A percentile compares a stretch with the other conserved stretches of the same genome.
Evolutionary conservation across 2,329 filamentous ascomycete genomes (phyloP).

Genomic region (Didymella sp.): DNA sequence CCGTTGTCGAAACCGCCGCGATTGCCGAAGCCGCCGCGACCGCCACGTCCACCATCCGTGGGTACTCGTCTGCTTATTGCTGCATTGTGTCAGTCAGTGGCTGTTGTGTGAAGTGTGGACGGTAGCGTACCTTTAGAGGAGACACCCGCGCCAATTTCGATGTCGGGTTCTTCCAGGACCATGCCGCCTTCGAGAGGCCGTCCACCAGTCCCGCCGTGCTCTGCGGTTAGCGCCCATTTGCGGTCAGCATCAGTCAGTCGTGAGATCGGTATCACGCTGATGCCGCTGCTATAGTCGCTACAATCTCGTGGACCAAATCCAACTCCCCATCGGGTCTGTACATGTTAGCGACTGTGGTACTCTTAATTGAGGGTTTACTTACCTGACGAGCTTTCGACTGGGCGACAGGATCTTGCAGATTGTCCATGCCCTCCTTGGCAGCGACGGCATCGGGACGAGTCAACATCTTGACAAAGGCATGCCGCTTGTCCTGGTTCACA

Average conservation of each 20-base stretch:
- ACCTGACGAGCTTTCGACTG: conserved; percentile 65
- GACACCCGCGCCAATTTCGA: conserved; percentile 96
- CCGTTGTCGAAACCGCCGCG: conserved; percentile 31
- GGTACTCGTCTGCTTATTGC: conserved; percentile 49
- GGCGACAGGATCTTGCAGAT: conserved; percentile 72
- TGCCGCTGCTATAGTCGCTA: conserved; percentile 90
- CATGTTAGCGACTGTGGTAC: conserved; percentile 25
- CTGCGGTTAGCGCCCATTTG: conserved; percentile 95
- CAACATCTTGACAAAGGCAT: conserved; percentile 99
- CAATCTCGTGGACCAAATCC: conserved; percentile 97
- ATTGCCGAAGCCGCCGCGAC: conserved; percentile 25
- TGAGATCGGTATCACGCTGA: conserved; percentile 91
- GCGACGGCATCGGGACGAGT: conserved; percentile 82
- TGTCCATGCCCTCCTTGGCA: conserved; percentile 89
- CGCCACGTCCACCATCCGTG: conserved; percentile 39
- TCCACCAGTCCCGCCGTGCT: conserved; percentile 91
- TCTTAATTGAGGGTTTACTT: conserved; percentile 10
- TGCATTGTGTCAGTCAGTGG: conserved; percentile 26
- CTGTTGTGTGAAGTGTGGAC: background rate
- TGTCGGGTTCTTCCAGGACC: conserved; percentile 95
- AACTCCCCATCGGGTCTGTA: conserved; percentile 92
- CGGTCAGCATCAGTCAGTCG: conserved; percentile 94
- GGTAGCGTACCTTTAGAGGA: conserved; percentile 76
- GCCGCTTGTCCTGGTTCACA: conserved; percentile 96
- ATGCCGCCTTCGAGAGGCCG: conserved; percentile 79